phyloP scores from a whole-genome alignment of 2,329 filamentous ascomycete genomes.

The Penicillium janthinellum region DNA sequence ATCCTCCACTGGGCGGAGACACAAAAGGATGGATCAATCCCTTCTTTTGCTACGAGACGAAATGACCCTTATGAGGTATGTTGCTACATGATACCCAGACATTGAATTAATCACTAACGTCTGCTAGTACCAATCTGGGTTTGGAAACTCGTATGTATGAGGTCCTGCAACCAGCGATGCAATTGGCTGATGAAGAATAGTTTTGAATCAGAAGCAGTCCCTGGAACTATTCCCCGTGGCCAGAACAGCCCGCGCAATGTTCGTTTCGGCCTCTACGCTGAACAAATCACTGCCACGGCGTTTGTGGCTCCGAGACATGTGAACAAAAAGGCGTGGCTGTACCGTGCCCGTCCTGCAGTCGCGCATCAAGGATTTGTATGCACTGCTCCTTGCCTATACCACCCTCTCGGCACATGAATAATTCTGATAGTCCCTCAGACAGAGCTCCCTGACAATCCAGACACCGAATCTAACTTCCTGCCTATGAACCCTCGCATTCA shows the following conservation, averaged over 20 bases:
- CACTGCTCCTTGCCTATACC: not conserved
- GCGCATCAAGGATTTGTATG: slow-evolving; percentile 56
- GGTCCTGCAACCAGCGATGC: slow-evolving; percentile 19
- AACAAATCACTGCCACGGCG: slow-evolving; percentile 59
- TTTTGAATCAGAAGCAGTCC: slow-evolving; percentile 42
- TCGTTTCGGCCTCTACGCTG: slow-evolving; percentile 40
- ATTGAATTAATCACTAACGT: not conserved
- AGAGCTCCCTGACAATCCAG: slow-evolving; percentile 47
- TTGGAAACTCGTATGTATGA: slow-evolving; percentile 51
- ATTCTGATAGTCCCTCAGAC: slow-evolving; percentile 31
- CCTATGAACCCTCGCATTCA: slow-evolving; percentile 56
- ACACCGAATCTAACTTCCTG: slow-evolving; percentile 38
- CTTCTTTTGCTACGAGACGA: slow-evolving; percentile 56
- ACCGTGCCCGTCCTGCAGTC: slow-evolving; percentile 58
- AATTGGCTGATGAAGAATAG: slow-evolving; percentile 33
- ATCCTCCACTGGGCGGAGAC: slow-evolving; percentile 63
- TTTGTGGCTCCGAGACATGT: slow-evolving; percentile 60
- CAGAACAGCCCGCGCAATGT: slow-evolving; percentile 43
- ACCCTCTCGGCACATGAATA: not conserved
- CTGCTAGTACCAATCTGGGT: slow-evolving; percentile 57
- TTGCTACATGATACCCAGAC: not conserved
- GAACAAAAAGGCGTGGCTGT: slow-evolving; percentile 63
- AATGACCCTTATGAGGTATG: slow-evolving; percentile 57
- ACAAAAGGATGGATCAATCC: slow-evolving; percentile 58
- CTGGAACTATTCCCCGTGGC: slow-evolving; percentile 42